Evolutionary conservation across 225 moss, liverwort and hornwort species (phyloP), one percentile per base, ranked within the genome.

Genomic region (Asterella californica): DNA sequence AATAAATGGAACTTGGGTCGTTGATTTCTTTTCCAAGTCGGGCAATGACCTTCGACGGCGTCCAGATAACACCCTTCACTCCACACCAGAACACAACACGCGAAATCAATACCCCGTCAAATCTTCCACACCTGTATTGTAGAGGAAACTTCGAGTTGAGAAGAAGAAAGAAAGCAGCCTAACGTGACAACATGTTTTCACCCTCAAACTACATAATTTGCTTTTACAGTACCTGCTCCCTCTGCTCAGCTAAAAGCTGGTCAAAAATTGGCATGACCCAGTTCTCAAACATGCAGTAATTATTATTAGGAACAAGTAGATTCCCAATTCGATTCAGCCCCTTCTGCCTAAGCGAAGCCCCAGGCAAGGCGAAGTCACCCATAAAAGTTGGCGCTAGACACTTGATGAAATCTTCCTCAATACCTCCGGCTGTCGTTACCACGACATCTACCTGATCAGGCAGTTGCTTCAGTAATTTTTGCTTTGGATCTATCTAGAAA

Each of bases 291-390:
- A 86, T 87, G 89, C 97, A 95, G 55, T 99, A 99, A 78, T 99
- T 99, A 64, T 95, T 84, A 76, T 99, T 99, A 5, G 97, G 97
- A 54, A 99, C 89, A 73, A 99, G 77, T 42, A 99, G 85, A 78
- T 99, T 99, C 37, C 97, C 97, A 81, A 99, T 99, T 34, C 97
- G 93, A 73, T 99, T 99, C n/a, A 99, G 89, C 65, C 94, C 97
- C 57, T 91, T 91, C 9, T 88, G 87, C 74, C 97, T 90, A 74
- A 99, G 91, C 79, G 89, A 87, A 79, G 64, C 82, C 65, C 97
- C 97, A 81, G 92, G 82, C 80, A 99, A 81, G 42, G 85, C 82
- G 72, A 99, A 99, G 79, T 95, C 92, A 10, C 97, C 97, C 85
- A 99, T 89, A 74, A 80, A 99, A 25, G 97, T 99, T 53, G 93